phyloP scores from a whole-genome alignment of 2,329 filamentous ascomycete species.

The Fusarium liriodendri region DNA sequence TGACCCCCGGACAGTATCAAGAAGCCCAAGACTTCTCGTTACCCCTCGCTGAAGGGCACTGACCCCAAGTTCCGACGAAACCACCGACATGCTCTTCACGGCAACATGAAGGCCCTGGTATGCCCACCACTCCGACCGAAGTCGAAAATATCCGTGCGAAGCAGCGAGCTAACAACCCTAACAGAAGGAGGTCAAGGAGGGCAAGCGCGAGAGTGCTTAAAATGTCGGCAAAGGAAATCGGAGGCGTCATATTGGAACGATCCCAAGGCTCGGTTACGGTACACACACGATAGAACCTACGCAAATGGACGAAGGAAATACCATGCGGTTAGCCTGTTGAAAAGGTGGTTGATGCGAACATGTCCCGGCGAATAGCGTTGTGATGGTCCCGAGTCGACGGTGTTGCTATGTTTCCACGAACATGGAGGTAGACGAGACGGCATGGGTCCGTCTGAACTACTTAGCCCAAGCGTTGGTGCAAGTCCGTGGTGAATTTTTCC shows the following conservation, averaged over 20 bases:
- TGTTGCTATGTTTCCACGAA: conserved; percentile 31
- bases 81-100: conserved; percentile 99
- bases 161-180: conserved; percentile 47
- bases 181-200: conserved; percentile 98
- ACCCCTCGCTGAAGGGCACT: conserved; percentile 97
- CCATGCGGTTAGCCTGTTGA: conserved; percentile 35
- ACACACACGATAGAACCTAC: conserved; percentile 38
- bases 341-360: conserved; percentile 28
- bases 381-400: conserved; percentile 36
- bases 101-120: conserved; percentile 98
- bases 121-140: conserved; percentile 47
- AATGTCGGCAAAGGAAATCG: conserved; percentile 41
- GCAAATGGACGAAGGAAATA: conserved; percentile 43
- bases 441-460: conserved; percentile 22
- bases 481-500: conserved; percentile 2
- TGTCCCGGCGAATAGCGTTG: conserved; percentile 23
- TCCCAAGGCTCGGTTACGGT: conserved; percentile 35
- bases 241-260: conserved; percentile 40
- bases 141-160: background rate
- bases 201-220: conserved; percentile 89
- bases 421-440: conserved; percentile 25
- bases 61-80: conserved; percentile 99
- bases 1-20: conserved; percentile 81
- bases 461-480: conserved; percentile 2
- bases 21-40: conserved; percentile 99